These are phyloP conservation scores for Myxozyma melibiosi DNA, from an alignment of 805 yeast genomes.

Conservation along the genomic window DNA sequence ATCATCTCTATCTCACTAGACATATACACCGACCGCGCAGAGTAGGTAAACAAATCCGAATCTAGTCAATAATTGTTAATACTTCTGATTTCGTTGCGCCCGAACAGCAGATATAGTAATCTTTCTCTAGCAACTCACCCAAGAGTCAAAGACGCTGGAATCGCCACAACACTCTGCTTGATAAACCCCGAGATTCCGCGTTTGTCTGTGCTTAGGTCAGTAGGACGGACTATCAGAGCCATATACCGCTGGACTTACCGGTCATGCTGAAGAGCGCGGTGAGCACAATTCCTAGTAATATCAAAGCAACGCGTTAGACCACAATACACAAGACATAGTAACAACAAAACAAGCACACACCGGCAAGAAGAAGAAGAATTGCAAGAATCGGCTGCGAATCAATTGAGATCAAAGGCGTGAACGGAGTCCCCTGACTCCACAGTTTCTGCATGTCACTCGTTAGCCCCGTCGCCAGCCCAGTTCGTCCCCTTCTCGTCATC, in stretches of 20 bases:
- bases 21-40: slow-evolving; percentile 37
- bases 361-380: slow-evolving; percentile 11
- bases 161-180: slow-evolving; percentile 20
- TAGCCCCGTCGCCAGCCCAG: too few relatives aligned
- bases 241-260: slow-evolving; percentile 19
- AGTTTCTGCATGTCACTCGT: slow-evolving; percentile 7
- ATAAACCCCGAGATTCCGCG: slow-evolving; percentile 18
- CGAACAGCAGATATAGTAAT: neutral
- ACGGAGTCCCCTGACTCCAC: slow-evolving; percentile 28
- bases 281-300: slow-evolving; percentile 11
- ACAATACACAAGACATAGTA: neutral
- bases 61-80: slow-evolving; percentile 6
- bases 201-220: slow-evolving; percentile 21
- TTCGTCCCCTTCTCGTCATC: too few relatives aligned
- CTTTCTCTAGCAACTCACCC: slow-evolving; percentile 29
- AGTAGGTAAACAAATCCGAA: slow-evolving; percentile 34
- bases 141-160: slow-evolving; percentile 28
- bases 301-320: neutral
- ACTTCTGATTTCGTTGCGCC: neutral
- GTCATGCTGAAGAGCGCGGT: slow-evolving; percentile 26
- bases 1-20: slow-evolving; percentile 5
- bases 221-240: too few relatives aligned
- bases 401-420: slow-evolving; percentile 15
- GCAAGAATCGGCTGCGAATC: slow-evolving; percentile 21
- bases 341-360: slow-evolving; percentile 1